phyloP scores from a whole-genome alignment of 768 basidiomycete species.

The Ramaria rubella region DNA sequence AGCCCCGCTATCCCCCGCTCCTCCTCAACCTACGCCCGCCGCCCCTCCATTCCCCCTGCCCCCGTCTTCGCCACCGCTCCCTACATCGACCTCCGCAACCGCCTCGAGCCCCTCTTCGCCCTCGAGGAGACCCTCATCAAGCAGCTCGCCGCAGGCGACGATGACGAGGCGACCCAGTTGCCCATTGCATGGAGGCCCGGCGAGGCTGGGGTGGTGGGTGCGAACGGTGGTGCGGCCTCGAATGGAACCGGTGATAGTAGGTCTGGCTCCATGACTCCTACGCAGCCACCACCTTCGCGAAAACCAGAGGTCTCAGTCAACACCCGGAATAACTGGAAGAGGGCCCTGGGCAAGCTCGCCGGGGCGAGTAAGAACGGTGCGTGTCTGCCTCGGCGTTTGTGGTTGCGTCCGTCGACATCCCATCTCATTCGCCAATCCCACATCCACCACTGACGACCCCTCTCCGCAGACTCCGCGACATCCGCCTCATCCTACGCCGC shows the following conservation, averaged over 20 bases:
- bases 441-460: slow-evolving; percentile 63
- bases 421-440: no score
- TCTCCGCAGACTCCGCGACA: not conserved
- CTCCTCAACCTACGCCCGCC: slow-evolving; percentile 17
- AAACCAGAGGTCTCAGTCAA: slow-evolving; percentile 17
- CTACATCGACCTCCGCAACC: slow-evolving; percentile 13
- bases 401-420: not conserved
- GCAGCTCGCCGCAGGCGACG: slow-evolving; percentile 61
- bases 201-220: no score
- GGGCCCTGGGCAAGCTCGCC: slow-evolving; percentile 12
- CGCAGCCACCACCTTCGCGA: slow-evolving; percentile 28
- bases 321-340: slow-evolving; percentile 14
- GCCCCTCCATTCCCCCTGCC: slow-evolving; percentile 45
- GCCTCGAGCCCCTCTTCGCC: slow-evolving; percentile 60
- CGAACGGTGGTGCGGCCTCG: not conserved
- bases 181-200: no score
- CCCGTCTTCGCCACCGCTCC: slow-evolving; percentile 37
- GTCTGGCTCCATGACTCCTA: slow-evolving; percentile 32
- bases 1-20: slow-evolving; percentile 23
- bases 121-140: slow-evolving; percentile 66
- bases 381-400: slow-evolving; percentile 77
- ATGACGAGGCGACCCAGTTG: slow-evolving; percentile 55
- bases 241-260: not conserved
- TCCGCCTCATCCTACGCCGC: slow-evolving; percentile 19
- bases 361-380: slow-evolving; percentile 59